These are phyloP conservation scores for Gossypium thurberi DNA, from an alignment of 345 rosid species.

Conservation along the genomic window DNA sequence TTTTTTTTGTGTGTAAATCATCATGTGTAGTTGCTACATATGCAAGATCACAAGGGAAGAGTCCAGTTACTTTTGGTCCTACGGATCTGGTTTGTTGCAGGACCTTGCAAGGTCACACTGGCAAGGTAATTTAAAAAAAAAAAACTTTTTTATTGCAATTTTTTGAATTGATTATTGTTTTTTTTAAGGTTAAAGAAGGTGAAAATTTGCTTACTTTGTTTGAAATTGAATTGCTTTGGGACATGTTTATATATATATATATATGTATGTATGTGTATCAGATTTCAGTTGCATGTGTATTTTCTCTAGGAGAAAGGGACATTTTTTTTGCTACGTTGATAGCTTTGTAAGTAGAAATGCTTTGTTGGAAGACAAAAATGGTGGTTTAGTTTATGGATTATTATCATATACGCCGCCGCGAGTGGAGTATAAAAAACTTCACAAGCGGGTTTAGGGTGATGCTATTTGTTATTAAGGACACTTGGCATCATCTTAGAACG, in stretches of 20 bases:
- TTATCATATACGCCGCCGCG: too few relatives aligned
- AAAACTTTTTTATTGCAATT: neutral
- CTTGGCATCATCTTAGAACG: too few relatives aligned
- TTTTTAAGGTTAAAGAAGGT: neutral
- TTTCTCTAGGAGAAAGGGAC: neutral
- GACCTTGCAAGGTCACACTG: constrained; percentile 96
- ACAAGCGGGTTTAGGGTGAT: too few relatives aligned
- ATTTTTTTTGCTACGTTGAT: neutral
- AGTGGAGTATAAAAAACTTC: too few relatives aligned
- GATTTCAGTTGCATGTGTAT: neutral
- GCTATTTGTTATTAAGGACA: too few relatives aligned
- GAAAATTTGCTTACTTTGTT: neutral
- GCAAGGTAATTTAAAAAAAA: constrained; percentile 44
- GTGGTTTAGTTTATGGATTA: neutral
- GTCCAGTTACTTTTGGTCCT: constrained; percentile 67
- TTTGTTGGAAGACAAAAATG: neutral
- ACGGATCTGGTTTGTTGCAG: constrained; percentile 97
- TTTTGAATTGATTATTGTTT: neutral
- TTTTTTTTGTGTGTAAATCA: neutral
- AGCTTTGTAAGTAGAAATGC: neutral
- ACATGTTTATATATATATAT: neutral
- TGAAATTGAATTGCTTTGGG: neutral
- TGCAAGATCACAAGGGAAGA: constrained; percentile 55
- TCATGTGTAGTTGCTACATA: constrained; percentile 55
- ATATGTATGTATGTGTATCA: too few relatives aligned